These are phyloP conservation scores for Fraxinus cuspidata DNA, from an alignment of 257 asterid genomes.

Conservation along the genomic window DNA sequence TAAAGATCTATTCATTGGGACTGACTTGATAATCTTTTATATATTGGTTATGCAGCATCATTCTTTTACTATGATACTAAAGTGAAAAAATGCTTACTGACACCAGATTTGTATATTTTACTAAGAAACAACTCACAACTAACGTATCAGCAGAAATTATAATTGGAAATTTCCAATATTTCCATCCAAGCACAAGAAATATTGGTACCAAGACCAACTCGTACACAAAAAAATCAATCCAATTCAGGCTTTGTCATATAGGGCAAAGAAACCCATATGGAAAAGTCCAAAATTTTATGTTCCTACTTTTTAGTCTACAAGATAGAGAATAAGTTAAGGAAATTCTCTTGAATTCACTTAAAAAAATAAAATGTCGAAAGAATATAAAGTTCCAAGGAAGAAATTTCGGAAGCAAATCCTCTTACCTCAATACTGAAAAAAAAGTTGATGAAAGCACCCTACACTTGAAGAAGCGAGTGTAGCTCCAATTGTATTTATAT, in stretches of 20 bases:
- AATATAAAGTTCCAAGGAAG: neutral
- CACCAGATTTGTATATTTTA: neutral
- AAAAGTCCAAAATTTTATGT: neutral
- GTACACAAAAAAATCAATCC: neutral
- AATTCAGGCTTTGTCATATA: neutral
- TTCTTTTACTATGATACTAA: neutral
- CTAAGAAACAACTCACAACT: neutral
- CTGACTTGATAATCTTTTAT: neutral
- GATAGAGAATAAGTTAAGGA: too few species aligned
- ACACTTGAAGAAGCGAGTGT: neutral
- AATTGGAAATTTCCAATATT: too few species aligned
- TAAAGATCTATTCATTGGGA: neutral
- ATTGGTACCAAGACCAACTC: too few species aligned
- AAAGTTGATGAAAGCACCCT: neutral
- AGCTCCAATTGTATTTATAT: neutral
- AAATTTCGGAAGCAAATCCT: neutral
- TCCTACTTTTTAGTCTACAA: neutral
- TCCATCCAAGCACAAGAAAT: neutral
- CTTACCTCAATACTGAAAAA: slow-evolving; percentile 16
- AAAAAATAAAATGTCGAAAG: neutral
- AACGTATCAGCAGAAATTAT: neutral
- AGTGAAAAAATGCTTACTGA: neutral
- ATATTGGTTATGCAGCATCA: neutral
- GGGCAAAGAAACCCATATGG: neutral
- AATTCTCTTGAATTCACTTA: too few species aligned